Conservation (phyloP, 164 flowering plant genomes). For the grape (Vitis vinifera) region DNA sequence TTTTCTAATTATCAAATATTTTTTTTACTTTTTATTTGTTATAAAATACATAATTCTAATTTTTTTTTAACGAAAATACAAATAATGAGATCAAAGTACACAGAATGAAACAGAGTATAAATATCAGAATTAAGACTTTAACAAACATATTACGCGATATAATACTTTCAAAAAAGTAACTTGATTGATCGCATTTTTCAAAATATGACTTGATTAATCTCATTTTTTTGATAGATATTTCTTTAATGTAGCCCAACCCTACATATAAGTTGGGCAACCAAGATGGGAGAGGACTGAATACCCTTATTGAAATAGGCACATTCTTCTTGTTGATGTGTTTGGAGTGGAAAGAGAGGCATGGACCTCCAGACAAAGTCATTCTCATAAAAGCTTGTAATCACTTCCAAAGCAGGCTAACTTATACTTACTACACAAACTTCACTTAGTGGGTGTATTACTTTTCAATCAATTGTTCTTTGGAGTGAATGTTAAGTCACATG, state of each 20-base stretch:
- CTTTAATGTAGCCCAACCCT: background rate
- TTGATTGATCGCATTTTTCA: too few relatives aligned
- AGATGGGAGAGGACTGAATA: background rate
- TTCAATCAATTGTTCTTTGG: constrained; percentile 16
- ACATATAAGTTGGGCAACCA: background rate
- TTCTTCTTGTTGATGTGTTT: constrained; percentile 5
- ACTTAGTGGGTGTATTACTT: constrained; percentile 26
- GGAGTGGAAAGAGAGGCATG: constrained; percentile 32
- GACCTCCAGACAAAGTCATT: constrained; percentile 17
- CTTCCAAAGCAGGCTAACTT: constrained; percentile 20
- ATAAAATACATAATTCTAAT: too few relatives aligned
- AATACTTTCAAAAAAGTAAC: too few relatives aligned
- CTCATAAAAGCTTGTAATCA: constrained; percentile 4
- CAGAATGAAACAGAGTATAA: too few relatives aligned
- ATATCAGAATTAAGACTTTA: too few relatives aligned
- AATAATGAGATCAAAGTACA: too few relatives aligned
- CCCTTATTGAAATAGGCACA: background rate
- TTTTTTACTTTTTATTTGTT: too few relatives aligned
- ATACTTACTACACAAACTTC: constrained; percentile 16
- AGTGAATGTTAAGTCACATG: constrained; percentile 31
- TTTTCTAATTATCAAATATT: too few relatives aligned
- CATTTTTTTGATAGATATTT: too few relatives aligned
- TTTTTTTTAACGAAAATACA: too few relatives aligned
- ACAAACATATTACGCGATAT: too few relatives aligned
- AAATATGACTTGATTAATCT: too few relatives aligned